These are phyloP conservation scores for Populus hybrid DNA, from an alignment of 441 rosid genomes.

Conservation along the genomic window DNA sequence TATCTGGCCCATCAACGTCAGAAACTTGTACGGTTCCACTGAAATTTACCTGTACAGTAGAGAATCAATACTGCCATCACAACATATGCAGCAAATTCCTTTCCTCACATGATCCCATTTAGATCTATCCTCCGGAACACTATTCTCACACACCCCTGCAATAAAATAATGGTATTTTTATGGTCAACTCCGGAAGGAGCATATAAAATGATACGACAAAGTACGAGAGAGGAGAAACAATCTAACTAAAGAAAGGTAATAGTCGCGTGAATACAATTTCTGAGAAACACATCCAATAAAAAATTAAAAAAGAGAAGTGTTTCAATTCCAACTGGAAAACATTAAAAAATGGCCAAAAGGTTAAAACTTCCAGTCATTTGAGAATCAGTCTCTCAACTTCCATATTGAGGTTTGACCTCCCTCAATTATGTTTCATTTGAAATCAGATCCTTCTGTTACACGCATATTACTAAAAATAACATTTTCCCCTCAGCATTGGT, in stretches of 20 bases:
- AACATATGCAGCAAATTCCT: constrained; percentile 81
- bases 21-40: neutral
- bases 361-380: too few relatives aligned
- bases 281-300: neutral
- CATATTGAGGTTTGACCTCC: too few relatives aligned
- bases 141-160: constrained; percentile 45
- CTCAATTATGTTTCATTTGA: too few relatives aligned
- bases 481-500: neutral
- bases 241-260: neutral
- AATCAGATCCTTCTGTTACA: neutral
- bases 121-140: constrained; percentile 39
- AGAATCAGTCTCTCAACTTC: too few relatives aligned
- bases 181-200: constrained; percentile 7
- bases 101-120: constrained; percentile 80
- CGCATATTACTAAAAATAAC: neutral
- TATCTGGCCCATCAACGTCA: constrained; percentile 1
- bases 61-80: constrained; percentile 62
- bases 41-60: constrained; percentile 72
- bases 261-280: neutral
- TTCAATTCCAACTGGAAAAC: neutral
- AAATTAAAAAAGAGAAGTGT: neutral
- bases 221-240: neutral
- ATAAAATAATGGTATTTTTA: neutral
- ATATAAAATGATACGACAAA: neutral
- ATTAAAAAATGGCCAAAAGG: neutral